Conservation (phyloP, 169 alveolate species). For the Babesia ovata region DNA sequence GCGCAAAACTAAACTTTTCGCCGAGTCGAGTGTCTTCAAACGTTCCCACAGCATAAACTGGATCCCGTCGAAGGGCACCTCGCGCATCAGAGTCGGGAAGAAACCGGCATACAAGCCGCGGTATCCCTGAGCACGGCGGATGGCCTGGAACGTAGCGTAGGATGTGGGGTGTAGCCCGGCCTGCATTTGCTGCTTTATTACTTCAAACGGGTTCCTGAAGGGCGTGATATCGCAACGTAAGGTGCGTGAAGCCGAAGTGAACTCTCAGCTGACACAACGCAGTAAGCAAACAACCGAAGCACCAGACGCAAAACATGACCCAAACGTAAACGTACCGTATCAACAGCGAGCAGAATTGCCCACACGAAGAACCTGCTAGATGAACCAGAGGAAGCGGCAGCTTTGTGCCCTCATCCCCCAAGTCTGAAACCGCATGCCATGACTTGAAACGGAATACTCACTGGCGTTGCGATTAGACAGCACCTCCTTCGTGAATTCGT, state of each 20-base stretch:
- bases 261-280: neutral
- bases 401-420: slow-evolving; percentile 4
- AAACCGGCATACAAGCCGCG: slow-evolving; percentile 85
- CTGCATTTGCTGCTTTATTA: slow-evolving; percentile 88
- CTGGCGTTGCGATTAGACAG: slow-evolving; percentile 25
- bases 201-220: slow-evolving; percentile 89
- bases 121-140: slow-evolving; percentile 78
- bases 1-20: slow-evolving; percentile 24
- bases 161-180: slow-evolving; percentile 79
- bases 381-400: slow-evolving; percentile 59
- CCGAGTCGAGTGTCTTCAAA: slow-evolving; percentile 67
- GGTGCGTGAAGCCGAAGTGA: neutral
- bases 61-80: slow-evolving; percentile 89
- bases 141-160: slow-evolving; percentile 70
- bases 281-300: neutral
- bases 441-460: neutral
- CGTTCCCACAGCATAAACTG: slow-evolving; percentile 88
- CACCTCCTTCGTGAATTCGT: slow-evolving; percentile 76
- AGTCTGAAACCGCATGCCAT: neutral
- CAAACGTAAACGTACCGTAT: slow-evolving; percentile 36
- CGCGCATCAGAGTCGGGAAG: slow-evolving; percentile 83
- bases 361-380: slow-evolving; percentile 57
- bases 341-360: slow-evolving; percentile 50
- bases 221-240: neutral
- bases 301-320: neutral